Conservation (phyloP, 1,139 yeast species). For the Geotrichum reessii region DNA sequence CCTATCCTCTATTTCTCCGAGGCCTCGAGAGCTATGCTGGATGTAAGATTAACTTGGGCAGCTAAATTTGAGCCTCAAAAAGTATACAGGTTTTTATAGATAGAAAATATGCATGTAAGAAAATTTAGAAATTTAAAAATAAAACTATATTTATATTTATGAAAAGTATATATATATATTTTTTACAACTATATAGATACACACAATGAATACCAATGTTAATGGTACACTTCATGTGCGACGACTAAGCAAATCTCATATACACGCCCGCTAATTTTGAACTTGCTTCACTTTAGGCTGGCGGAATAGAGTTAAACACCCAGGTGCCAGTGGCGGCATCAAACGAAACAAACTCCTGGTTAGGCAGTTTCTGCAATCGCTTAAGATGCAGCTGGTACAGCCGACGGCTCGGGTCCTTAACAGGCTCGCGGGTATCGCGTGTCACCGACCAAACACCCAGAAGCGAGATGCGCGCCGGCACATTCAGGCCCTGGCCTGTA, state of each 20-base stretch:
- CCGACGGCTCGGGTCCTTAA: conserved; percentile 73
- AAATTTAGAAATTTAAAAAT: too few species aligned
- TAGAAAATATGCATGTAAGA: neutral
- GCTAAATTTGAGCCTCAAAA: conserved; percentile 34
- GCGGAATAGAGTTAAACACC: conserved; percentile 56
- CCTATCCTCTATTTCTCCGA: conserved; percentile 77
- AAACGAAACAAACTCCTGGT: conserved; percentile 63
- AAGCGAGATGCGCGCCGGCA: conserved; percentile 65
- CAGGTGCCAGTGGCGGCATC: conserved; percentile 78
- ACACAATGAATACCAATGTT: neutral
- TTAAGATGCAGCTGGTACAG: conserved; percentile 63
- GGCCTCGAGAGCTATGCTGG: conserved; percentile 75
- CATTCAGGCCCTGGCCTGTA: conserved; percentile 75
- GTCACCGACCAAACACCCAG: conserved; percentile 75
- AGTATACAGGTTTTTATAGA: neutral
- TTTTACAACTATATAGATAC: neutral
- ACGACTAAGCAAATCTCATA: too few species aligned
- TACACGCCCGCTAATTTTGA: too few species aligned
- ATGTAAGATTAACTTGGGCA: conserved; percentile 84
- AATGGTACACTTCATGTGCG: too few species aligned
- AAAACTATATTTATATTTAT: too few species aligned
- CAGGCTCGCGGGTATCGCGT: conserved; percentile 65
- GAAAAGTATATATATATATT: neutral
- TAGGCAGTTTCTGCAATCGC: conserved; percentile 56
- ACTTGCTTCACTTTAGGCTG: too few species aligned